Base-by-base conservation (phyloP, 192 early-diverging fungal species). In the Entomortierella chlamydospora region DNA sequence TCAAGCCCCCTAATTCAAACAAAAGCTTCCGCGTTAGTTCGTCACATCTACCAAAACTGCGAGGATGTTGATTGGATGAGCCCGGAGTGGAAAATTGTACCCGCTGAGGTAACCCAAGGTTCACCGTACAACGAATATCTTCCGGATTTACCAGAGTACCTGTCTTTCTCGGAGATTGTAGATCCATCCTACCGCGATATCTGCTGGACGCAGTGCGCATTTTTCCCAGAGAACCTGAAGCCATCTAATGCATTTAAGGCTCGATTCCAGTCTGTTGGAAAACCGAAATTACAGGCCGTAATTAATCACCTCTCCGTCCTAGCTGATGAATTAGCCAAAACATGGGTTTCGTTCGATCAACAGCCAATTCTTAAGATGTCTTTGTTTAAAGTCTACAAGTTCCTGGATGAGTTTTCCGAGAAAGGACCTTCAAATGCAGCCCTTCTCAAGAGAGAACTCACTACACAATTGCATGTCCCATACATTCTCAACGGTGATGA, bases 141-240 rank as follows among this genome's bases (percentile, higher is more conserved):
- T 0, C 72, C 72, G 0, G 22, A 50, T 12, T 30, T 67, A 0
- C 29, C 58, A 11, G n/a, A 5, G 4, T 67, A 61, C 52, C 42
- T 74, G 51, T 33, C 64, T 9, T 74, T 74, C n/a, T 60, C 57
- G 13, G 11, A 55, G 0, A 17, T 74, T 11, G 10, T 61, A 7
- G 3, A 49, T 10, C 13, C 33, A 13, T 1, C 3, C 0, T 50
- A 30, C 18, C 47, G 20, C 6, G 43, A 74, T 23, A n/a, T 61
- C 28, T 5, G n/a, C 29, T 74, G 72, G 72, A 74, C 72, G 11
- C 72, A 56, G 20, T 50, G 50, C 13, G 57, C 57, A 34, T 68
- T 68, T 62, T 74, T 74, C 29, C 72, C 72, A 26, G 34, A 43
- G 2, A 23, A 45, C 6, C 56, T 74, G 18, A 9, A 26, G 12